phyloP scores from a whole-genome alignment of 768 basidiomycete species.

The Pleurotus tuber-regium region DNA sequence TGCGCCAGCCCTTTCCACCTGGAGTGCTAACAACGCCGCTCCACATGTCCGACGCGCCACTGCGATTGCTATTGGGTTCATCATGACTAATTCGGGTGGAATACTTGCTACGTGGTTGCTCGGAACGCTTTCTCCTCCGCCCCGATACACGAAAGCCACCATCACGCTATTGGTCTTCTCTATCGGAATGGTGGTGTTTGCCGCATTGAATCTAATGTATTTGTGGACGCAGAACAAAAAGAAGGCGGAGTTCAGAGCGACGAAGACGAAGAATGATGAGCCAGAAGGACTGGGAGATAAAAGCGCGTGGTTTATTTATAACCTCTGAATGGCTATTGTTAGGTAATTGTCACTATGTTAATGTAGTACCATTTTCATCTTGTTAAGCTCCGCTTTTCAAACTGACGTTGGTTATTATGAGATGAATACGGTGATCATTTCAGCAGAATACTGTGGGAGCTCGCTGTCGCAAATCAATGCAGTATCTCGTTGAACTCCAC shows the following conservation, averaged over 20 bases:
- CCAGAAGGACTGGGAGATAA: constrained; percentile 41
- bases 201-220: constrained; percentile 36
- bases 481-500: too few relatives aligned
- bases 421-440: too few relatives aligned
- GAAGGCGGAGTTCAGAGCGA: constrained; percentile 37
- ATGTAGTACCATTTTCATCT: too few relatives aligned
- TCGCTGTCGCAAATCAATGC: too few relatives aligned
- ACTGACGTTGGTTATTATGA: too few relatives aligned
- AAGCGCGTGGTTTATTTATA: constrained; percentile 56
- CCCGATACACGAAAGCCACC: constrained; percentile 48
- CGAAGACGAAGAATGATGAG: constrained; percentile 32
- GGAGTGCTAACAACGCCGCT: constrained; percentile 61
- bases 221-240: constrained; percentile 41
- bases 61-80: constrained; percentile 53
- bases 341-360: too few relatives aligned
- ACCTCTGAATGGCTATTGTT: constrained; percentile 10
- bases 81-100: constrained; percentile 57
- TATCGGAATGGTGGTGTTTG: constrained; percentile 34
- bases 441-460: too few relatives aligned
- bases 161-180: constrained; percentile 39
- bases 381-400: too few relatives aligned
- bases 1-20: constrained; percentile 53
- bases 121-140: constrained; percentile 43
- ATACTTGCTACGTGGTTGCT: constrained; percentile 35
- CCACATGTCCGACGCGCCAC: constrained; percentile 59